These are phyloP conservation scores for Lasiodiplodia citricola DNA, from an alignment of 2,329 filamentous ascomycete species.

Conservation along the genomic window DNA sequence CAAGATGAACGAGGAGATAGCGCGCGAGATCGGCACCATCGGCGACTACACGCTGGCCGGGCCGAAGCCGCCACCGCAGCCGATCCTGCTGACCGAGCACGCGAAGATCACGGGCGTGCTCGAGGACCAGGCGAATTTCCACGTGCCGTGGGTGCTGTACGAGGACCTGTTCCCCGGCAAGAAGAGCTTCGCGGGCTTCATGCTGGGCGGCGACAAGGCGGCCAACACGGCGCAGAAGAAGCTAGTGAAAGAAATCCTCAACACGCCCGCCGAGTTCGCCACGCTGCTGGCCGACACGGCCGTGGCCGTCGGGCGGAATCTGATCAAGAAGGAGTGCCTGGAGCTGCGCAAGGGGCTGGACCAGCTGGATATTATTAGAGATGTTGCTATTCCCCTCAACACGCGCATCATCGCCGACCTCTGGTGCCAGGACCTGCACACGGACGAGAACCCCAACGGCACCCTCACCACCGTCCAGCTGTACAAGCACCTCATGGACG, in stretches of 20 bases:
- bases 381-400: conserved; percentile 33
- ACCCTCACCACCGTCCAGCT: conserved; percentile 60
- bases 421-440: conserved; percentile 30
- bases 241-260: conserved; percentile 23
- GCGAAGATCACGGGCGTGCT: conserved; percentile 23
- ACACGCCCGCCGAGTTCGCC: conserved; percentile 24
- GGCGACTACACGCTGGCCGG: conserved; percentile 1
- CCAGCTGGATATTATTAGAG: conserved; percentile 27
- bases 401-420: conserved; percentile 35
- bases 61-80: conserved; percentile 5
- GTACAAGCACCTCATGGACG: conserved; percentile 53
- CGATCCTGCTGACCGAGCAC: conserved; percentile 14
- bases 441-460: conserved; percentile 34
- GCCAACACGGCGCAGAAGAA: conserved; percentile 24
- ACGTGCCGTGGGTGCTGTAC: conserved; percentile 25
- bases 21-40: conserved; percentile 27
- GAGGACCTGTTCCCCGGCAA: conserved; percentile 29
- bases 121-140: conserved; percentile 23
- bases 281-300: conserved; percentile 20
- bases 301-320: neutral
- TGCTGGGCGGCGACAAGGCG: conserved; percentile 27
- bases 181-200: conserved; percentile 27
- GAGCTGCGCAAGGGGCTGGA: neutral
- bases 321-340: conserved; percentile 12
- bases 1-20: conserved; percentile 27